Evolutionary conservation across 306 rosid species (phyloP).

Genomic region (Prunus dulcis): DNA sequence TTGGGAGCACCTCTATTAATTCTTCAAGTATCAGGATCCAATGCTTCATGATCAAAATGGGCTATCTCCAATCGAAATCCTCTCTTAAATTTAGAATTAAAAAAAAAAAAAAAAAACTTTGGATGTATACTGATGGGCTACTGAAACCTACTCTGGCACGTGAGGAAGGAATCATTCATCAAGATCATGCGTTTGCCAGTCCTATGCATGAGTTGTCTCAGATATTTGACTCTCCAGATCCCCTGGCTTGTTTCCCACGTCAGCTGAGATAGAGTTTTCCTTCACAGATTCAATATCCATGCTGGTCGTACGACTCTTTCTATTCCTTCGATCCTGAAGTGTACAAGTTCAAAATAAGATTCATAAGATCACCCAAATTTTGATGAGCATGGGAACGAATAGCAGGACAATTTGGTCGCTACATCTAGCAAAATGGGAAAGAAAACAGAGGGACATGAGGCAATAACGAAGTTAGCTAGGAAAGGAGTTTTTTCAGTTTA

Average conservation of each 20-base stretch:
- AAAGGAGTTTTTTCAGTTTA: neutral
- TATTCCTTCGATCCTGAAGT: constrained; percentile 82
- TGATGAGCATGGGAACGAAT: constrained; percentile 4
- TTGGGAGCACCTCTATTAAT: constrained; percentile 24
- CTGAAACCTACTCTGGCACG: constrained; percentile 21
- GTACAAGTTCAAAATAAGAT: constrained; percentile 1
- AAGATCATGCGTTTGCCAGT: constrained; percentile 39
- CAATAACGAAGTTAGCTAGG: neutral
- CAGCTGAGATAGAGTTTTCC: constrained; percentile 53
- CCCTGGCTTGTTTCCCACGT: constrained; percentile 33
- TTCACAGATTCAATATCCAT: constrained; percentile 68
- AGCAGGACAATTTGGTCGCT: too few species aligned
- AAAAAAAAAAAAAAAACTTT: constrained; percentile 28
- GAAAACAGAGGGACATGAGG: too few species aligned
- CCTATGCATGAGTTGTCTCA: constrained; percentile 50
- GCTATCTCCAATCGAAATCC: constrained; percentile 37
- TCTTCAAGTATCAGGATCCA: constrained; percentile 25
- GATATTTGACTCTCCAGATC: constrained; percentile 36
- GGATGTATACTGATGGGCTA: constrained; percentile 39
- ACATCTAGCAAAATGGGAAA: too few species aligned
- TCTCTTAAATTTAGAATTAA: constrained; percentile 30
- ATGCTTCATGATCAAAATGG: constrained; percentile 28
- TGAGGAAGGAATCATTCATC: constrained; percentile 30
- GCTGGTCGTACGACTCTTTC: constrained; percentile 66
- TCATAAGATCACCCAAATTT: neutral